These are phyloP conservation scores for Pezicula rhizophila DNA, from an alignment of 2,329 filamentous ascomycete species.

Conservation along the genomic window DNA sequence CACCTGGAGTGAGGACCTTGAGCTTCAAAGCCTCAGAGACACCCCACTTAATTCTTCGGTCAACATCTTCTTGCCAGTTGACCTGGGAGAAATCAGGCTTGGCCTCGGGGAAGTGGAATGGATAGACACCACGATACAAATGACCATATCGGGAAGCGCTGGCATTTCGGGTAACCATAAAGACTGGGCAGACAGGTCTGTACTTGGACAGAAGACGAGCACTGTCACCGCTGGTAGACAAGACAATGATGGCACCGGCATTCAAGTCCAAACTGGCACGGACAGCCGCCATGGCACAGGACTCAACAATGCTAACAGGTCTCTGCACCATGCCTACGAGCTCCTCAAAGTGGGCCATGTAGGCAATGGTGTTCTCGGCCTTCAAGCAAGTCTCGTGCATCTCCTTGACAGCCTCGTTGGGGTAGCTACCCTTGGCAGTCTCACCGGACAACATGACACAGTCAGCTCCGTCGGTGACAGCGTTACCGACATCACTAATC, in stretches of 20 bases:
- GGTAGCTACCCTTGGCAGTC: slow-evolving; percentile 97
- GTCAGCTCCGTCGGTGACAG: slow-evolving; percentile 94
- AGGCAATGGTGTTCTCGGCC: slow-evolving; percentile 95
- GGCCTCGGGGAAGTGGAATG: slow-evolving; percentile 85
- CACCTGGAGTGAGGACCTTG: slow-evolving; percentile 64
- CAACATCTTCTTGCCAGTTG: slow-evolving; percentile 99
- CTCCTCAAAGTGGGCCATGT: slow-evolving; percentile 95
- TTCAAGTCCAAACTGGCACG: slow-evolving; percentile 94
- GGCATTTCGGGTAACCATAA: slow-evolving; percentile 92
- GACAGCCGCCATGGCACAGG: slow-evolving; percentile 94
- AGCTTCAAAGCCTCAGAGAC: slow-evolving; percentile 82
- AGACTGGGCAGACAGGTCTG: slow-evolving; percentile 96
- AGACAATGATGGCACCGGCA: slow-evolving; percentile 89
- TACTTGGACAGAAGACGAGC: slow-evolving; percentile 97
- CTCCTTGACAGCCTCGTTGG: slow-evolving; percentile 85
- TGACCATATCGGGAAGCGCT: slow-evolving; percentile 85
- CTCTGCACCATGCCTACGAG: slow-evolving; percentile 76
- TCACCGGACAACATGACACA: slow-evolving; percentile 99
- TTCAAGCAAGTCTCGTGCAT: slow-evolving; percentile 98
- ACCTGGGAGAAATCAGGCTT: slow-evolving; percentile 92
- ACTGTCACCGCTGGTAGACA: slow-evolving; percentile 92
- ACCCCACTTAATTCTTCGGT: slow-evolving; percentile 95
- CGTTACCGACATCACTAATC: slow-evolving; percentile 97
- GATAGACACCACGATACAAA: slow-evolving; percentile 95
- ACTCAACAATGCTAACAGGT: slow-evolving; percentile 84